Percentiles rank a stretch among this genome's conserved stretches.
phyloP scores from a whole-genome alignment of 805 yeast species.

The Cyberlindnera veronae region DNA sequence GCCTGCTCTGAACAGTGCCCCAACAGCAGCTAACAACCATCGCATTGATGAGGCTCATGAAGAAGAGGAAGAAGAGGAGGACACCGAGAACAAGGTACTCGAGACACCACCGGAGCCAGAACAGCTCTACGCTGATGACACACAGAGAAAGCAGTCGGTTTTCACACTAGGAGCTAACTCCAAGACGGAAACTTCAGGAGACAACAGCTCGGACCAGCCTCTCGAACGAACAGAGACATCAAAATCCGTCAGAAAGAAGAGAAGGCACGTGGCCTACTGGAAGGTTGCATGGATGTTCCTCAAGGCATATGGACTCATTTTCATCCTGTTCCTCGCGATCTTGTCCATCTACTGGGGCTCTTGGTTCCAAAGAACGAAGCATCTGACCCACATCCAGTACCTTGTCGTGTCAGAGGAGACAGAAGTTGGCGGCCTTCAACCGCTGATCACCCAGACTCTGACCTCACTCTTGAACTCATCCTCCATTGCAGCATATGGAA shows the following conservation, averaged over 20 bases:
- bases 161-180: not conserved
- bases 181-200: constrained; percentile 1
- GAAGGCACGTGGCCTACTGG: constrained; percentile 9
- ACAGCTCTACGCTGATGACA: not conserved
- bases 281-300: constrained; percentile 17
- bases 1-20: too few relatives aligned
- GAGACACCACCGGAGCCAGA: not conserved
- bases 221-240: constrained; percentile 10
- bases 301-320: constrained; percentile 19
- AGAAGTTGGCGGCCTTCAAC: constrained; percentile 8
- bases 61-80: constrained; percentile 4
- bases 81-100: not conserved
- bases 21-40: not conserved
- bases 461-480: constrained; percentile 6
- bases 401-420: constrained; percentile 24
- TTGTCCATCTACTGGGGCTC: constrained; percentile 32
- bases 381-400: constrained; percentile 16
- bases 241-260: constrained; percentile 13
- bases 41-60: constrained; percentile 2
- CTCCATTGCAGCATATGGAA: constrained; percentile 12
- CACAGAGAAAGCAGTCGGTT: not conserved
- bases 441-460: constrained; percentile 12
- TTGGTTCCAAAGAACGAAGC: constrained; percentile 16
- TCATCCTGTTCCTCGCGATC: constrained; percentile 24
- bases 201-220: constrained; percentile 3